Base-by-base conservation (phyloP, 768 basidiomycete genomes). In the Megacollybia marginata region DNA sequence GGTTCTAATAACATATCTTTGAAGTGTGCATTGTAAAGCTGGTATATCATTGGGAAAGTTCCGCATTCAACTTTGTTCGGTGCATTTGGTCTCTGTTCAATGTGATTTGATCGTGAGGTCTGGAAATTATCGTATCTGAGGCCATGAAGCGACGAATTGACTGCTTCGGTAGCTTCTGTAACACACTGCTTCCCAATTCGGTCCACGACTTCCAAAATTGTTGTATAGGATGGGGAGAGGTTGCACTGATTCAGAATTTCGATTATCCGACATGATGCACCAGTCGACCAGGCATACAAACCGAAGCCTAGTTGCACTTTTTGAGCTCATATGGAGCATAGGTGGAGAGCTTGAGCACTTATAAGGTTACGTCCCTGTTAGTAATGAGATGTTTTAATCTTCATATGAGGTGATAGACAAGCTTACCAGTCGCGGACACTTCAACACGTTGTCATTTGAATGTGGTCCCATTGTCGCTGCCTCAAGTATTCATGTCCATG, bases 1-100 rank as follows among this genome's bases (percentile, higher is more conserved):
- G 65, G 60, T 16, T 23, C 54, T 2, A 67, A 49, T 9, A 49
- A 23, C 60, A 64, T 59, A 36, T 61, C 44, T 5, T 56, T 48
- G 1, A 50, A 52, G 13, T 54, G 48, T 2, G 53, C 59, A 47
- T 60, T 55, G 2, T 28, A 51, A 6, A 68, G 52, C 16, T 52
- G 35, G 49, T 69, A 69, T 3, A 69, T 46, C 4, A 67, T 53
- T 4, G 57, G n/a, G n/a, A n/a, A n/a, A n/a, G n/a, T n/a, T n/a
- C n/a, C n/a, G n/a, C n/a, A n/a, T n/a, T n/a, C n/a, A 23, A 46
- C 66, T 62, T 0, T 66, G 69, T 2, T 68, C 67, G 58, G 57
- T 1, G 56, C 55, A 16, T 51, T 46, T 1, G 54, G 53, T 1
- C 51, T 42, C 48, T 70, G 64, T 49, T 70, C 65, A 15, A 68